Percentiles rank a stretch among this genome's conserved stretches.
Evolutionary conservation across 2,329 filamentous ascomycete species (phyloP).

Genomic region (Madurella mycetomatis): DNA sequence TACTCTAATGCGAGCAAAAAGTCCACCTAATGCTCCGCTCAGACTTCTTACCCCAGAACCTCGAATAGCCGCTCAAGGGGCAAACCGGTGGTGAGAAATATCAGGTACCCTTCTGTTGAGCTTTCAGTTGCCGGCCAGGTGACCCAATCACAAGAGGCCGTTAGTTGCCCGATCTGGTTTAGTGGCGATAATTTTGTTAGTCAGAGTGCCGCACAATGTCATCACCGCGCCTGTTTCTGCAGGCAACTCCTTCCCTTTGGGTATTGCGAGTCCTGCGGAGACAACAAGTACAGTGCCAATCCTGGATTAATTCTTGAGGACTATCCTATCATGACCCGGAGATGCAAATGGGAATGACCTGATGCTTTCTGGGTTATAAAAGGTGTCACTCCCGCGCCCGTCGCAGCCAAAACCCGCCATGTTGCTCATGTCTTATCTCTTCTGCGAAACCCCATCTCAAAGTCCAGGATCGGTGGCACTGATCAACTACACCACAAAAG

Average conservation of each 20-base stretch:
- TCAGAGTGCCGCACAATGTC: slow-evolving; percentile 22
- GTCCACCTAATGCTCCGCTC: background rate
- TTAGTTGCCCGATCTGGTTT: slow-evolving; percentile 22
- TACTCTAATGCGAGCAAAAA: too few relatives aligned
- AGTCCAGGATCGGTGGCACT: background rate
- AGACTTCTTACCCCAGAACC: slow-evolving; percentile 19
- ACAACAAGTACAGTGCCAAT: slow-evolving; percentile 16
- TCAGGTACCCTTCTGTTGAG: slow-evolving; percentile 12
- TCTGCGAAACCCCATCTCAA: slow-evolving; percentile 3
- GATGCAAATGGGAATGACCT: slow-evolving; percentile 1
- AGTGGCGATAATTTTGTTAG: slow-evolving; percentile 18
- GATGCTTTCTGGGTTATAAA: slow-evolving; percentile 12
- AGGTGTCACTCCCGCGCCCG: slow-evolving; percentile 5
- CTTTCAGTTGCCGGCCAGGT: slow-evolving; percentile 26
- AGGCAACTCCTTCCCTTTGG: slow-evolving; percentile 19
- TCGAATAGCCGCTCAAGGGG: slow-evolving; percentile 24
- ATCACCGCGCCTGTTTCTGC: slow-evolving; percentile 22
- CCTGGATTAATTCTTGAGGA: background rate
- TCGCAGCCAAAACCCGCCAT: background rate
- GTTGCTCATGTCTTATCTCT: background rate
- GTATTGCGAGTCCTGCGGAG: slow-evolving; percentile 12
- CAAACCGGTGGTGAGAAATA: slow-evolving; percentile 3
- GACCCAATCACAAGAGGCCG: slow-evolving; percentile 27
- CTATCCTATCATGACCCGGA: slow-evolving; percentile 12
- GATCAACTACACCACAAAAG: background rate